These are phyloP conservation scores for Stephanodiscus minutulus DNA, from an alignment of 108 stramenopile genomes.

Conservation along the genomic window DNA sequence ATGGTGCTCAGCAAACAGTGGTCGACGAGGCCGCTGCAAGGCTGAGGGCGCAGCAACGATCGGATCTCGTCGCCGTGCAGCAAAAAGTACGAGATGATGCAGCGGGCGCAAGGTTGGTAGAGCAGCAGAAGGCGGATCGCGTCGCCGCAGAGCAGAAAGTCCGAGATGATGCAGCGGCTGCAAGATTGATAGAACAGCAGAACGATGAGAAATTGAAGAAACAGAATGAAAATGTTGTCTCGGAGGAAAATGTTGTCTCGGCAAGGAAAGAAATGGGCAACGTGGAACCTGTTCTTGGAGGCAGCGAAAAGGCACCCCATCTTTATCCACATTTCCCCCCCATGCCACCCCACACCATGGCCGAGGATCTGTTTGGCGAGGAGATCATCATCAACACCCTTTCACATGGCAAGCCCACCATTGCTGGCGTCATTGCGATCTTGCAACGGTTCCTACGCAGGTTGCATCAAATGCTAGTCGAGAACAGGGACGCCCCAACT, in stretches of 20 bases:
- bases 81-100: too few species aligned
- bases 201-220: neutral
- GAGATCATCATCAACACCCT: conserved; percentile 13
- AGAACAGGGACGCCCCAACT: conserved; percentile 28
- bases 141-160: too few species aligned
- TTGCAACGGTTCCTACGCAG: conserved; percentile 50
- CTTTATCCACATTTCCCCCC: conserved; percentile 26
- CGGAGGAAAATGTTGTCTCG: too few species aligned
- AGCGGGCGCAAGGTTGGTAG: too few species aligned
- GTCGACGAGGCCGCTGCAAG: neutral
- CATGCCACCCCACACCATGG: conserved; percentile 23
- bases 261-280: too few species aligned
- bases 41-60: neutral
- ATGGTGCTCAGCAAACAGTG: neutral
- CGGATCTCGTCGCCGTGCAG: neutral
- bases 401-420: conserved; percentile 53
- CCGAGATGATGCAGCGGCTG: too few species aligned
- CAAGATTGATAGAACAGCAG: too few species aligned
- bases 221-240: neutral
- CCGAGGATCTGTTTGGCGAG: conserved; percentile 12
- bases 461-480: conserved; percentile 48
- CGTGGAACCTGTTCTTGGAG: neutral
- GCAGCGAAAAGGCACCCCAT: conserved; percentile 18
- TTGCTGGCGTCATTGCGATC: conserved; percentile 57
- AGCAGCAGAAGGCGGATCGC: too few species aligned